Evolutionary conservation across 108 stramenopile genomes (phyloP).

Genomic region (Discostella stelligeroides): DNA sequence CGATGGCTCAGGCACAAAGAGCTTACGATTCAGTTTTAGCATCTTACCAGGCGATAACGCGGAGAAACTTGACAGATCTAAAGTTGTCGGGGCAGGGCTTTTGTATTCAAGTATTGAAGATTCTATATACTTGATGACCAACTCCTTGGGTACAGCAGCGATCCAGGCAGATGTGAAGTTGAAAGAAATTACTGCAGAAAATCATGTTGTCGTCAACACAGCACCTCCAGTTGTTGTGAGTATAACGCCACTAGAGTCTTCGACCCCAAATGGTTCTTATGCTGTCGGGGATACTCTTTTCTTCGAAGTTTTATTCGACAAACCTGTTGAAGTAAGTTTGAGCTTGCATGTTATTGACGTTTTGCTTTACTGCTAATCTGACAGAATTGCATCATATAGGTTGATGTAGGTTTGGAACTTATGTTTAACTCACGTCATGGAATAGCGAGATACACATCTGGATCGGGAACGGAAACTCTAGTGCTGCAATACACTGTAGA

Average conservation of each 20-base stretch:
- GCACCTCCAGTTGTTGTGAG: slow-evolving; percentile 31
- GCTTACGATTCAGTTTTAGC: slow-evolving; percentile 41
- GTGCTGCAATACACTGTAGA: slow-evolving; percentile 30
- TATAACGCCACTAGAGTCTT: slow-evolving; percentile 30
- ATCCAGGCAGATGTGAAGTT: slow-evolving; percentile 27
- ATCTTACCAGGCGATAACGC: slow-evolving; percentile 42
- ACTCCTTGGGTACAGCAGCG: slow-evolving; percentile 21
- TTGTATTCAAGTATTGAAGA: slow-evolving; percentile 8
- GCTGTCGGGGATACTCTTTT: slow-evolving; percentile 47
- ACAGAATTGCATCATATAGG: slow-evolving; percentile 4
- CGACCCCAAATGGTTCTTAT: slow-evolving; percentile 38
- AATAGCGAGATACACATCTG: slow-evolving; percentile 31
- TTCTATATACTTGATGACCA: slow-evolving; percentile 28
- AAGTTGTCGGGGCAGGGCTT: slow-evolving; percentile 21
- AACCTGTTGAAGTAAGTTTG: slow-evolving; percentile 41
- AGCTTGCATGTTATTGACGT: background rate
- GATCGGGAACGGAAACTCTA: slow-evolving; percentile 31
- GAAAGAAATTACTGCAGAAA: slow-evolving; percentile 17
- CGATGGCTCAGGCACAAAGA: slow-evolving; percentile 39
- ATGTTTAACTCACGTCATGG: slow-evolving; percentile 19
- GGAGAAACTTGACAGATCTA: slow-evolving; percentile 20
- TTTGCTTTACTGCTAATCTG: background rate
- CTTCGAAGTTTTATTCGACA: slow-evolving; percentile 50
- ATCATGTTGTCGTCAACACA: slow-evolving; percentile 36
- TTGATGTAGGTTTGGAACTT: slow-evolving; percentile 34